Evolutionary conservation across 2,329 filamentous ascomycete species (phyloP).

Genomic region (Claviceps digitariae): DNA sequence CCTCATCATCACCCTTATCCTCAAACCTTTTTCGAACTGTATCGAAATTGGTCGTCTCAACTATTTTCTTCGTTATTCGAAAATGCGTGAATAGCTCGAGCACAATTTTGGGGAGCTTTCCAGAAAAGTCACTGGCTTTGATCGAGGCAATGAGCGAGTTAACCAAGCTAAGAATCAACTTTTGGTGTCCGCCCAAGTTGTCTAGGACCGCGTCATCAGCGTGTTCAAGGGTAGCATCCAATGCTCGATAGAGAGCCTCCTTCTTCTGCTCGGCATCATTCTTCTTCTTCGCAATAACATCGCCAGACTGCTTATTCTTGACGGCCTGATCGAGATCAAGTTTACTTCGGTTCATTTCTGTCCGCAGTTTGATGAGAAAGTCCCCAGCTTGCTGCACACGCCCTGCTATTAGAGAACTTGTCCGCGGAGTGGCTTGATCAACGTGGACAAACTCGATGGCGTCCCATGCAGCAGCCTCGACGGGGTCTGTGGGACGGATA

Average conservation of each 20-base stretch:
- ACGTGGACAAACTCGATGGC: slow-evolving; percentile 35
- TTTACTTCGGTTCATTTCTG: slow-evolving; percentile 33
- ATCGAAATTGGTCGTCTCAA: slow-evolving; percentile 52
- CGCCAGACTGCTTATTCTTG: slow-evolving; percentile 27
- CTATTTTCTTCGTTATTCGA: slow-evolving; percentile 46
- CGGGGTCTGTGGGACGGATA: slow-evolving; percentile 29
- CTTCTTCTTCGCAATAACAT: slow-evolving; percentile 24
- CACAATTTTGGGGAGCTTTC: slow-evolving; percentile 40
- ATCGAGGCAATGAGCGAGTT: slow-evolving; percentile 41
- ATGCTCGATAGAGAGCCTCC: slow-evolving; percentile 34
- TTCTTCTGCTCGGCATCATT: slow-evolving; percentile 30
- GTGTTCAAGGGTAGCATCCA: slow-evolving; percentile 39
- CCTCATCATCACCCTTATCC: slow-evolving; percentile 49
- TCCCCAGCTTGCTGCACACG: slow-evolving; percentile 39
- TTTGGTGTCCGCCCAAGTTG: slow-evolving; percentile 44
- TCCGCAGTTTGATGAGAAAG: slow-evolving; percentile 33
- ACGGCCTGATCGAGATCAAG: slow-evolving; percentile 29
- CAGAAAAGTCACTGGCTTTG: slow-evolving; percentile 36
- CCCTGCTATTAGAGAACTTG: slow-evolving; percentile 27
- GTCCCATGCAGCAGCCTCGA: slow-evolving; percentile 39
- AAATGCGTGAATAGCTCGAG: slow-evolving; percentile 48
- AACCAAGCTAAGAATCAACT: slow-evolving; percentile 40
- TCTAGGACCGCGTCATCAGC: slow-evolving; percentile 42
- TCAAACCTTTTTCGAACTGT: slow-evolving; percentile 49
- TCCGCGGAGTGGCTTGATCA: slow-evolving; percentile 25